Base-by-base conservation (phyloP, 495 filamentous ascomycete genomes). In the Talaromyces thailandensis region DNA sequence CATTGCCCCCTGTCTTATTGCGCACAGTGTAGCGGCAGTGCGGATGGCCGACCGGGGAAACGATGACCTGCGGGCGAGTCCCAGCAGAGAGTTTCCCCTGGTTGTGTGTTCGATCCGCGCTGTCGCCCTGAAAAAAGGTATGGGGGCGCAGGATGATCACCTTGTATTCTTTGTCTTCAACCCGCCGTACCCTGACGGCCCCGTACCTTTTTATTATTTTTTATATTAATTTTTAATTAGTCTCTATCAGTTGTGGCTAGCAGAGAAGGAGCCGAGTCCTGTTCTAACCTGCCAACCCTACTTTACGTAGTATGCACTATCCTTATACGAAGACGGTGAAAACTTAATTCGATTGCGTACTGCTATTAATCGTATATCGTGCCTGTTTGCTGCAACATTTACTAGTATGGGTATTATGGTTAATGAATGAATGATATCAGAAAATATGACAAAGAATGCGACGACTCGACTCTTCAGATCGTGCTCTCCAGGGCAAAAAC, bases 401-500 rank as follows among this genome's bases (percentile, higher is more conserved):
- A 48, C 43, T 18, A 48, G 43, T 8, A 48, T 48, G 43, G 43
- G 43, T 48, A 48, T 48, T 21, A 21, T 48, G 29, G 16, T 56
- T 58, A 12, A 35, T 57, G 55, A 58, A 35, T 56, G 6, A 21
- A 37, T 6, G 23, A 55, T 12, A 52, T 14, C 51, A 55, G 51
- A 26, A 4, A 23, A 55, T 55, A 55, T 40, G 32, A 35, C n/a
- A 45, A 14, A 43, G 57, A 59, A 59, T 40, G 29, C 6, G 12
- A 57, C n/a, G 23, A 28, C 4, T 9, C 6, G 24, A 32, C 70
- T 70, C n/a, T n/a, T n/a, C n/a, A 83, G 52, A 81, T 66, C 2
- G 75, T 82, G 6, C 75, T 70, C 67, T 83, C 82, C 53, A 82
- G 66, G 48, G 79, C 82, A 32, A 84, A 75, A 63, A 82, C 79